Evolutionary conservation across 371 early-diverging fungal species (phyloP), one percentile per base, ranked within the genome.

Genomic region (Syncephalastrum racemosum): DNA sequence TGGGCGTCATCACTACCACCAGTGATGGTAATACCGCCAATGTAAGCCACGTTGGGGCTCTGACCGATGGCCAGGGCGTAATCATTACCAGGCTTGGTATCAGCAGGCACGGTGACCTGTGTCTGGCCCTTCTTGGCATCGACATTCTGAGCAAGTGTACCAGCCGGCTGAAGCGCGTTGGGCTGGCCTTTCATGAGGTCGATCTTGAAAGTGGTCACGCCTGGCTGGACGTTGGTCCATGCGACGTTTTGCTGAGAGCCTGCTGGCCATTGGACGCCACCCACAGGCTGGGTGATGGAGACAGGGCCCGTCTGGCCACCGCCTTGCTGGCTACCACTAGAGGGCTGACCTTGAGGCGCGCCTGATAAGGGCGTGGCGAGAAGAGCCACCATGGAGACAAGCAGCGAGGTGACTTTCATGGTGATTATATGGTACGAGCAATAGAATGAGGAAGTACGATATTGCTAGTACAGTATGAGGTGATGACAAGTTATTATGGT

Each of bases 51-150:
- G 27, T 73, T 52, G 14, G 58, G 58, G 22, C 64, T 54, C 3
- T 31, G 46, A n/a, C 73, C 70, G 20, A 73, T 46, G 20, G 73
- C 70, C 15, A 80, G 58, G n/a, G 80, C 67, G 53, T 80, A 80
- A n/a, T 59, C 57, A 4, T 19, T 46, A 14, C 78, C 80, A 31
- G 46, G 50, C 10, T 77, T 68, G 8, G 68, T 54, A 40, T 68
- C 64, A 15, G 51, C 20, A 46, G 80, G 80, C 18, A 80, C 62
- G 7, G 56, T 49, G 6, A 80, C 71, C 22, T 59, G 49, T 16
- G 72, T 60, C 18, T 59, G 41, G 15, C 76, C 76, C 40, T 64
- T 50, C 22, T 62, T 52, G 10, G 70, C 62, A 62, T 75, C 67
- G 10, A 70, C 62, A 16, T 64, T 59, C 10, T 64, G 50, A n/a